Evolutionary conservation across 129 eudicot species (phyloP).

Genomic region (Apium graveolens): DNA sequence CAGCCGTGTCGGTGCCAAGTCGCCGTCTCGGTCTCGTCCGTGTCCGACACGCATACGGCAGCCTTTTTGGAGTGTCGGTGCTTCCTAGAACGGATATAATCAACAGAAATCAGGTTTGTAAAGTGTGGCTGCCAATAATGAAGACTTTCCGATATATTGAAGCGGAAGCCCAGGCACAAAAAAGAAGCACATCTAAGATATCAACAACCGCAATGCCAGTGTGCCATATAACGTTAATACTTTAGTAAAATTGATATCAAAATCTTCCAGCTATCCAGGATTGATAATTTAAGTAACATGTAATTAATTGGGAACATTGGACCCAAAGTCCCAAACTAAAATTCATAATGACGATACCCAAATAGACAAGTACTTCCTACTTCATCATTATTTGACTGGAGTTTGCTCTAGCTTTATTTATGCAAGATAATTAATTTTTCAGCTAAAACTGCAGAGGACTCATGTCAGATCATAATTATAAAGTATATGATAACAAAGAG

Average conservation of each 20-base stretch:
- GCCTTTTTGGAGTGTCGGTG: too few species aligned
- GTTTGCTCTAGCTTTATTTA: background rate
- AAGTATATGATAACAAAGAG: background rate
- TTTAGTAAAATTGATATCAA: background rate
- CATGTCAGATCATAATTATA: background rate
- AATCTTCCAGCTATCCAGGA: background rate
- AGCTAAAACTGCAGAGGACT: background rate
- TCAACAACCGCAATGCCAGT: background rate
- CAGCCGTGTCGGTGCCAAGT: too few species aligned
- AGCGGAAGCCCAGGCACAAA: slow-evolving; percentile 58
- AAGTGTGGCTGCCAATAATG: slow-evolving; percentile 72
- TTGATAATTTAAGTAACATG: background rate
- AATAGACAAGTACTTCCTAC: too few species aligned
- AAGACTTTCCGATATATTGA: slow-evolving; percentile 78
- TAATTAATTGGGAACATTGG: too few species aligned
- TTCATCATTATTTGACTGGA: too few species aligned
- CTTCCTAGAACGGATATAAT: slow-evolving; percentile 81
- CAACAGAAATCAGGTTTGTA: slow-evolving; percentile 94
- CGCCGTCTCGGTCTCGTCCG: too few species aligned
- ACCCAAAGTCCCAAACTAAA: background rate
- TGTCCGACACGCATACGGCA: too few species aligned
- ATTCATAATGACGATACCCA: background rate
- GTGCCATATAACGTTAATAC: too few species aligned
- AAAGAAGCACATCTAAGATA: background rate
- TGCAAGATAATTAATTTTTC: background rate